Evolutionary conservation across 202 grass and related monocot genomes (phyloP).

Genomic region (Schoenoplectus tabernaemontani): DNA sequence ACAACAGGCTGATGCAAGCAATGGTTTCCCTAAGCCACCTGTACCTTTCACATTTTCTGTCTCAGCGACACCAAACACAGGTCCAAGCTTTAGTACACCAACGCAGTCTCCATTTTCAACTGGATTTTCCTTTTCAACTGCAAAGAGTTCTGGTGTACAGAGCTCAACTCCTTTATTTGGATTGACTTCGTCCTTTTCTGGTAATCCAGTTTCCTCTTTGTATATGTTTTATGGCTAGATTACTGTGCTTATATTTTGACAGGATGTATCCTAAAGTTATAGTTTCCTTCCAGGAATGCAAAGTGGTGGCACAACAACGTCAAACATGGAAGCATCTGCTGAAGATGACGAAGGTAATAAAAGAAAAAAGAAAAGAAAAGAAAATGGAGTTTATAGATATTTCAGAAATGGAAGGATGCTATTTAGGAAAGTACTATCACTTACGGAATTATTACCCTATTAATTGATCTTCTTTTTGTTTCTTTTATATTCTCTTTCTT

Average conservation of each 20-base stretch:
- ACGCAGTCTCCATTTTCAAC: slow-evolving; percentile 8
- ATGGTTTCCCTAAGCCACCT: slow-evolving; percentile 3
- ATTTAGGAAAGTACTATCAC: background rate
- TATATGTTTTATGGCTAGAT: background rate
- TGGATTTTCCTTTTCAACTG: slow-evolving; percentile 24
- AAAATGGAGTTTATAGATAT: background rate
- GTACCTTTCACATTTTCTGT: slow-evolving; percentile 24
- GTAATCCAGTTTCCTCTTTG: slow-evolving; percentile 28
- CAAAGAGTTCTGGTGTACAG: slow-evolving; percentile 36
- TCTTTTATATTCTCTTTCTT: slow-evolving; percentile 12
- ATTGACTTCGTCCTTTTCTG: slow-evolving; percentile 38
- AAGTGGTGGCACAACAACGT: background rate
- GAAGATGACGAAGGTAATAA: slow-evolving; percentile 9
- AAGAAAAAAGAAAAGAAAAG: background rate
- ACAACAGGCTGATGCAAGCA: slow-evolving; percentile 7
- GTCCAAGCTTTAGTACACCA: slow-evolving; percentile 9
- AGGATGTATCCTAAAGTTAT: background rate
- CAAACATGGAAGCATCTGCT: background rate
- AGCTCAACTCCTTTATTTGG: slow-evolving; percentile 43
- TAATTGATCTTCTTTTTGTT: background rate
- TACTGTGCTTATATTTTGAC: background rate
- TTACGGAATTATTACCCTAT: background rate
- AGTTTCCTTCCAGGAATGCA: slow-evolving; percentile 12
- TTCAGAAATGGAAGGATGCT: background rate
- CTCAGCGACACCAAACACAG: background rate